Evolutionary conservation across 257 asterid genomes (phyloP), one percentile per base, ranked within the genome.

Genomic region (Vinca minor): DNA sequence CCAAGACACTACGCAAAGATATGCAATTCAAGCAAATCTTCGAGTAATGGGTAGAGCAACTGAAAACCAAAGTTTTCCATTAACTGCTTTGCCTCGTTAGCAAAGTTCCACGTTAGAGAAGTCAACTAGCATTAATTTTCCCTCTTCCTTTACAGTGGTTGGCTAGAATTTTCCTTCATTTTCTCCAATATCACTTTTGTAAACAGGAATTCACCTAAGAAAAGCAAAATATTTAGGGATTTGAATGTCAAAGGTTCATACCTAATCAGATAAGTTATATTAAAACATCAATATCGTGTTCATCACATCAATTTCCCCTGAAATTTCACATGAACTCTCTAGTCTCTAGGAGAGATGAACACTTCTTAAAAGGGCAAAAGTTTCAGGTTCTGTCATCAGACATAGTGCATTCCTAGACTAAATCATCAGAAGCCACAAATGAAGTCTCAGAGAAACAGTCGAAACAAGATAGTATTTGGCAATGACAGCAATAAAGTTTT

Each of bases 361-460:
- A 23, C 17, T 56, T 39, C 70, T 15, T 28, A 54, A 25, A 63
- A 41, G 1, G 18, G 44, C 36, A 28, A 7, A 54, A 4, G 9
- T 26, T 52, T 52, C 35, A 52, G n/a, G 34, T 26, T 25, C n/a
- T n/a, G 8, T 32, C 6, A 3, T 6, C 3, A 2, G 59, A 31
- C 26, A n/a, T n/a, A n/a, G n/a, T n/a, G n/a, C n/a, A n/a, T n/a
- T n/a, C n/a, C n/a, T n/a, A 34, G n/a, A 2, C 12, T 39, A 54
- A 44, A 41, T 66, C 31, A n/a, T n/a, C 29, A 54, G 20, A 66
- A 53, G 38, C 38, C 3, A 34, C 38, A 10, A 20, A 41, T 44
- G 4, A 66, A 54, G 55, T 23, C 56, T 18, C 21, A 39, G 35
- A 49, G 46, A 60, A 15, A 52, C 54, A 60, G 55, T 44, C 36